These are phyloP conservation scores for Astraeus odoratus DNA, from an alignment of 768 basidiomycete genomes.

Conservation along the genomic window DNA sequence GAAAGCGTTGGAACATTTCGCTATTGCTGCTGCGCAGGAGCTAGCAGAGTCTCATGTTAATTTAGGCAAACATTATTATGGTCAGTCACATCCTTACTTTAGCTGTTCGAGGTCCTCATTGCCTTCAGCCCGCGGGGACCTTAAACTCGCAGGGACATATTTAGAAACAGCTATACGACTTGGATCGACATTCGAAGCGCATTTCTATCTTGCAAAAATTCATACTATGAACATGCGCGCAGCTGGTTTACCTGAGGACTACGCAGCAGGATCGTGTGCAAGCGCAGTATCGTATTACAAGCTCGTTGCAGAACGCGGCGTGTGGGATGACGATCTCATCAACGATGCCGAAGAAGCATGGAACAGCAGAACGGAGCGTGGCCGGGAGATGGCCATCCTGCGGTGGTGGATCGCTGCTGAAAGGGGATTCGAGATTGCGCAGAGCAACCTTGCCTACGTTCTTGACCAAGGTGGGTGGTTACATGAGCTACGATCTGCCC, in stretches of 20 bases:
- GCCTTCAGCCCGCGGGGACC: conserved; percentile 58
- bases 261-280: conserved; percentile 72
- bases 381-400: conserved; percentile 78
- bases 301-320: conserved; percentile 82
- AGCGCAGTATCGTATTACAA: conserved; percentile 93
- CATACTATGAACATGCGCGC: conserved; percentile 51
- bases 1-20: conserved; percentile 63
- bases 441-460: conserved; percentile 91
- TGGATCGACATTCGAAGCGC: conserved; percentile 92
- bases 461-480: conserved; percentile 74
- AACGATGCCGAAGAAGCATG: conserved; percentile 75
- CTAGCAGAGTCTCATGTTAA: conserved; percentile 91
- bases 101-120: background rate
- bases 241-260: conserved; percentile 35
- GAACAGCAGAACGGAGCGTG: conserved; percentile 61
- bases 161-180: conserved; percentile 81
- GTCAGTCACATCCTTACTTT: conserved; percentile 28
- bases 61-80: conserved; percentile 72
- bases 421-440: conserved; percentile 84
- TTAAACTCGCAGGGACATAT: conserved; percentile 56
- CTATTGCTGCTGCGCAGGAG: conserved; percentile 76
- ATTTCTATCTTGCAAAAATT: conserved; percentile 86
- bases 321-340: conserved; percentile 77
- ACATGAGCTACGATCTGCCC: conserved; percentile 25
- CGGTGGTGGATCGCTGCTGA: conserved; percentile 96